phyloP scores from a whole-genome alignment of 2,329 filamentous ascomycete species.

The Paecilomyces niveus region DNA sequence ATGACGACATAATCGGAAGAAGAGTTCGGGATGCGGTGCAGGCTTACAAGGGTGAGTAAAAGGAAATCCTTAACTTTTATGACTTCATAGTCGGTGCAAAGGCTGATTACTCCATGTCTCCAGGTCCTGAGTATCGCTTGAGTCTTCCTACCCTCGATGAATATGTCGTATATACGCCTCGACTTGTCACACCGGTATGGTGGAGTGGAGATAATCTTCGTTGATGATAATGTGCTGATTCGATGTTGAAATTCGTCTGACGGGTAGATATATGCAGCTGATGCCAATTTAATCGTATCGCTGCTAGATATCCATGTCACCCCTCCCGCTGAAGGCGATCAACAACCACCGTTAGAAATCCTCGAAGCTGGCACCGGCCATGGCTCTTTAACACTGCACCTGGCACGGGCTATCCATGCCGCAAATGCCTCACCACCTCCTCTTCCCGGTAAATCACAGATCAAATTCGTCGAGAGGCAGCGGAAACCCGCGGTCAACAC shows the following conservation, averaged over 20 bases:
- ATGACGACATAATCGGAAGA: constrained; percentile 58
- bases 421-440: constrained; percentile 54
- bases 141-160: constrained; percentile 63
- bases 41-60: constrained; percentile 42
- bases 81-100: neutral
- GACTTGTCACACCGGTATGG: constrained; percentile 68
- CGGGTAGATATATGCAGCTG: constrained; percentile 62
- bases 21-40: constrained; percentile 51
- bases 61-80: constrained; percentile 1
- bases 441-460: constrained; percentile 29
- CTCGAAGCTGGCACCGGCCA: constrained; percentile 83
- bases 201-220: neutral
- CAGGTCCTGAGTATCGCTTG: constrained; percentile 47
- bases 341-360: constrained; percentile 55
- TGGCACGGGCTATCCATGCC: constrained; percentile 68
- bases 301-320: constrained; percentile 66
- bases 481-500: constrained; percentile 10
- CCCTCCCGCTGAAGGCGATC: constrained; percentile 23
- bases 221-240: neutral
- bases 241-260: constrained; percentile 8
- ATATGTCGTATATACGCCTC: constrained; percentile 61
- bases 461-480: constrained; percentile 21
- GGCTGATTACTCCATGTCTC: neutral
- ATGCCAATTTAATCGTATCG: constrained; percentile 68
- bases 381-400: constrained; percentile 67